Base-by-base conservation (phyloP, 1,284 basidiomycete species). In the Vanrija pseudolonga region DNA sequence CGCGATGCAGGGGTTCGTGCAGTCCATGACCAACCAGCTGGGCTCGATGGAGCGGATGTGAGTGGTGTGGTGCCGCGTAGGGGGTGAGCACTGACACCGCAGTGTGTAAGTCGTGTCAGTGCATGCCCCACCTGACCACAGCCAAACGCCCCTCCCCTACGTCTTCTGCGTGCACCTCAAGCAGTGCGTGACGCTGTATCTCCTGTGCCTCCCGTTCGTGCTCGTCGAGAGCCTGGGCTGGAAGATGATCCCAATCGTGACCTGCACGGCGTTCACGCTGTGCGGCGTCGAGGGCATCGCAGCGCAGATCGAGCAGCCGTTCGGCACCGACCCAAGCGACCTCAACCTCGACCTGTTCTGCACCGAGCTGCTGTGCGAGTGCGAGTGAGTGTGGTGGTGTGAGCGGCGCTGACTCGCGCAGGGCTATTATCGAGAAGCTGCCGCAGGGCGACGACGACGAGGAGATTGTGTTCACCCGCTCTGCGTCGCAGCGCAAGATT, bases 281-380 rank as follows among this genome's bases (percentile, higher is more conserved):
- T 47, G 44, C 36, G 61, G 61, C 7, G 57, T 95, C 51, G 92
- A 95, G 76, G 90, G 90, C 11, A 93, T 95, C 59, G 90, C 90
- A 0, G 86, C 91, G 59, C 86, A 92, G 75, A 89, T 93, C 60
- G 91, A 94, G 72, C 88, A 89, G 85, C 91, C 91, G 1, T 80
- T 78, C 56, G 74, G 67, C 50, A 71, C 63, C 84, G 64, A 65
- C 56, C 63, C 63, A 59, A 65, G 53, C 49, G 55, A 58, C 46
- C 53, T 68, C 44, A 65, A 60, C 55, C 61, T 72, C 84, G 90
- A 91, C 68, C 83, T 85, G 19, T 92, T 89, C 71, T 92, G 89
- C 67, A 82, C 84, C 22, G 90, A 92, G 70, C 79, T 93, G 41
- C 86, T 85, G 65, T 88, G 90, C 73, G 90, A 93, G 71, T 81